These are phyloP conservation scores for Priceomyces fermenticarens DNA, from an alignment of 805 yeast genomes.

Conservation along the genomic window DNA sequence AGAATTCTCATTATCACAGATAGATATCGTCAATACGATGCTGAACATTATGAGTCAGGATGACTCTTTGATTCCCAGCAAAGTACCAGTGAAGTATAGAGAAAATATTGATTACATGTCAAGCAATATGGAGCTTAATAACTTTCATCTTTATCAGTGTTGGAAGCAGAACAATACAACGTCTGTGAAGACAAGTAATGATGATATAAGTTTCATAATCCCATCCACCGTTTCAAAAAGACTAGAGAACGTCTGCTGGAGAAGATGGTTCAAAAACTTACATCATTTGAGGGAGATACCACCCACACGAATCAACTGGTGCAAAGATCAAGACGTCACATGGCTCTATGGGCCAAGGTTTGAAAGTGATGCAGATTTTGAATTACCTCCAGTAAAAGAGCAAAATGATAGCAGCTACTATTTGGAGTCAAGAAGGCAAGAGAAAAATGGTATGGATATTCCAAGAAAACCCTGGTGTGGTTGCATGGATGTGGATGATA, in stretches of 20 bases:
- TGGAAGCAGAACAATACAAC: slow-evolving; percentile 22
- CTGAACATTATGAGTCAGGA: slow-evolving; percentile 3
- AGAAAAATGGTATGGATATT: not conserved
- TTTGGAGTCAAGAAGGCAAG: too few species aligned
- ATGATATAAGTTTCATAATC: slow-evolving; percentile 15
- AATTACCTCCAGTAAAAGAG: not conserved
- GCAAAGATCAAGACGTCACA: slow-evolving; percentile 51
- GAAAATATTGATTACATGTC: slow-evolving; percentile 34
- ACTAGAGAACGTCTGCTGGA: slow-evolving; percentile 38
- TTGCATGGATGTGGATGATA: not conserved
- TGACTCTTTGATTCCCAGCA: slow-evolving; percentile 3
- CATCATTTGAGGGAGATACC: slow-evolving; percentile 25
- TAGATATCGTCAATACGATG: slow-evolving; percentile 1
- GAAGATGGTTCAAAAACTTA: slow-evolving; percentile 34
- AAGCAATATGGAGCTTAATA: slow-evolving; percentile 6
- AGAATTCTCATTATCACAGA: too few species aligned
- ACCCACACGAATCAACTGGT: slow-evolving; percentile 52
- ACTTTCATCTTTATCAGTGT: slow-evolving; percentile 19
- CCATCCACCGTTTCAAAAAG: slow-evolving; percentile 23
- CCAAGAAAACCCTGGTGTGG: not conserved
- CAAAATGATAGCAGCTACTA: not conserved
- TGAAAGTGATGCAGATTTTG: slow-evolving; percentile 3
- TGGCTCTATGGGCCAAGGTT: slow-evolving; percentile 53
- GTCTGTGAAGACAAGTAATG: slow-evolving; percentile 12
- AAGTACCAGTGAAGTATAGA: slow-evolving; percentile 4